A percentile compares a stretch with the other conserved stretches of the same genome.
These are phyloP conservation scores for Camelina hispida DNA, from an alignment of 345 rosid species.

Conservation along the genomic window DNA sequence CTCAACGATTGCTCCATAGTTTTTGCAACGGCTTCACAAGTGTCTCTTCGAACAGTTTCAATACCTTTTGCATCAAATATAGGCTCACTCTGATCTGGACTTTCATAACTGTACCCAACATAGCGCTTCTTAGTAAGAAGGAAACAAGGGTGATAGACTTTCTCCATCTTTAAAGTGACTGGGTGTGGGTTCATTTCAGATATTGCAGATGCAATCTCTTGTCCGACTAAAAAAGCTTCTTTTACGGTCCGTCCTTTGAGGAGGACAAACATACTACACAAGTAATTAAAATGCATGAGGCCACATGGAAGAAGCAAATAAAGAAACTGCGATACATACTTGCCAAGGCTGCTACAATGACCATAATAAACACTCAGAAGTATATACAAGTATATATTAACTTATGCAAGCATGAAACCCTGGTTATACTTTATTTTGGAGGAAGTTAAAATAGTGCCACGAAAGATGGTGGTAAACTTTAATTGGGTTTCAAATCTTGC, in stretches of 20 bases:
- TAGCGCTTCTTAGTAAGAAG: constrained; percentile 96
- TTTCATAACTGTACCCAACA: constrained; percentile 95
- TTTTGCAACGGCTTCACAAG: constrained; percentile 85
- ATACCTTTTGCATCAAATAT: constrained; percentile 95
- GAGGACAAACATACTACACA: constrained; percentile 93
- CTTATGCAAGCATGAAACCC: constrained; percentile 9
- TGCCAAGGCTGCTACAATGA: constrained; percentile 13
- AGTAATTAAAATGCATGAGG: constrained; percentile 36
- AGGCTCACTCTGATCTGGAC: constrained; percentile 72
- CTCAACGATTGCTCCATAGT: constrained; percentile 89
- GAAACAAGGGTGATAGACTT: constrained; percentile 92
- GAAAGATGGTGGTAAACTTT: neutral
- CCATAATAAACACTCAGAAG: neutral
- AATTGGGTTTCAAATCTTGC: neutral
- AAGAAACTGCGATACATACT: constrained; percentile 10
- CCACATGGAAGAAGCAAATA: constrained; percentile 22
- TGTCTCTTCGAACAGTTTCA: constrained; percentile 96
- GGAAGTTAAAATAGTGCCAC: constrained; percentile 17
- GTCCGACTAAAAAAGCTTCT: constrained; percentile 76
- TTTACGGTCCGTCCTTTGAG: constrained; percentile 75
- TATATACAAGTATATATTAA: neutral
- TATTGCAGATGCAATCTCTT: constrained; percentile 84
- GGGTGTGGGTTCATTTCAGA: constrained; percentile 93
- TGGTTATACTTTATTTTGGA: neutral
- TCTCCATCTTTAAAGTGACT: constrained; percentile 92